phyloP scores from a whole-genome alignment of 176 grass and related monocot genomes.

The Cocos nucifera region DNA sequence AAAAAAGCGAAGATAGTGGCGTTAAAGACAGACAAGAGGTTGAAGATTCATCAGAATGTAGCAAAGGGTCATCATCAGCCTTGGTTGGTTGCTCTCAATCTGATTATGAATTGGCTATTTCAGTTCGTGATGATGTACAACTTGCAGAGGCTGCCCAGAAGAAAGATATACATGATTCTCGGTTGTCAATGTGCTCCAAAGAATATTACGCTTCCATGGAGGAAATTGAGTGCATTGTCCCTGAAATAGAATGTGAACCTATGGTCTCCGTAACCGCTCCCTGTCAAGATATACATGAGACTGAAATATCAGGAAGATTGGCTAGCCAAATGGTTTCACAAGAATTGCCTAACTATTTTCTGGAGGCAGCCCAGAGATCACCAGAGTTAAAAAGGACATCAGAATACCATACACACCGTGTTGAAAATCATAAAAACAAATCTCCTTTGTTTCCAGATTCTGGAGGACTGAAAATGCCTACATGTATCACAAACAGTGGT shows the following conservation, averaged over 20 bases:
- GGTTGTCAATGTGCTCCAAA: constrained; percentile 21
- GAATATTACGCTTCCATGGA: constrained; percentile 30
- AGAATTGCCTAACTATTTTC: constrained; percentile 20
- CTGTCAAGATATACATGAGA: too few species aligned
- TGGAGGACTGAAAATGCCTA: constrained; percentile 31
- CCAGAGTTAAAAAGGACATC: constrained; percentile 22
- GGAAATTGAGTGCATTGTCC: constrained; percentile 13
- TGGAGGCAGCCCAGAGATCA: constrained; percentile 22
- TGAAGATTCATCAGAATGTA: constrained; percentile 45
- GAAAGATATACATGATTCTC: constrained; percentile 28
- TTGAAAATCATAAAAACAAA: constrained; percentile 23
- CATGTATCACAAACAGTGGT: not conserved
- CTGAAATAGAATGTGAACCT: constrained; percentile 25
- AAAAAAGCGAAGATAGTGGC: constrained; percentile 14
- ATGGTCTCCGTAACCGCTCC: too few species aligned
- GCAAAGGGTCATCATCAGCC: constrained; percentile 33
- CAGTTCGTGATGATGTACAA: constrained; percentile 27
- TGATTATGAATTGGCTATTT: constrained; percentile 21
- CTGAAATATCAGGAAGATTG: too few species aligned
- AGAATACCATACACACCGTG: constrained; percentile 23
- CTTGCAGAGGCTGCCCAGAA: constrained; percentile 17
- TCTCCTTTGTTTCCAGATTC: constrained; percentile 32
- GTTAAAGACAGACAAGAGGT: constrained; percentile 22
- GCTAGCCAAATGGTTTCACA: constrained; percentile 18
- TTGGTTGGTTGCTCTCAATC: constrained; percentile 32